Evolutionary conservation across 257 asterid species (phyloP), one percentile per base, ranked within the genome.

Genomic region (Nicotiana tabacum): DNA sequence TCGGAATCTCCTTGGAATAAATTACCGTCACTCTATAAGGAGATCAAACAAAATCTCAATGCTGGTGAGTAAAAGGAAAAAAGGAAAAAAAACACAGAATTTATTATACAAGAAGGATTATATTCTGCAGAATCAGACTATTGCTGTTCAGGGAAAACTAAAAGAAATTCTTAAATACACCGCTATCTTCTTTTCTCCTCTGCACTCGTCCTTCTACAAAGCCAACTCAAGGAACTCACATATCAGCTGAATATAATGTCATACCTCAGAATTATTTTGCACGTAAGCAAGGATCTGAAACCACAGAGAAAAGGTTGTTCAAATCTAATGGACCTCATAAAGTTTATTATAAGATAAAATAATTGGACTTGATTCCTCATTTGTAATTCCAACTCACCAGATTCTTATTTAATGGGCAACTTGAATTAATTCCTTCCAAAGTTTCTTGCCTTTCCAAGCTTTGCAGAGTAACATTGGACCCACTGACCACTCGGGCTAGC

Each of bases 391-490:
- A 60, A 87, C 87, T 79, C 77, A 87, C 87, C 78, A 84, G 48
- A 37, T 84, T 46, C 18, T 64, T 82, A 33, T 55, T 65, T 24
- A 83, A 84, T 39, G 64, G 15, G 80, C 68, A 51, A 66, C 46
- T 81, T 15, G 80, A 76, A 51, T 21, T 76, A 35, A 80, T 56
- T 39, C 69, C 78, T 4, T 77, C 82, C 21, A 78, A 66, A 62
- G 85, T 82, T 56, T 87, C 87, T 24, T 48, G 62, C 30, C 85
- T 85, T n/a, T 82, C 84, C 15, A 87, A 77, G 77, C 29, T 66
- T 82, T 79, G 77, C 81, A 84, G 66, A 43, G 64, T 46, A 48
- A 77, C 46, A 13, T 64, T 55, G 58, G 83, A 77, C 80, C 81
- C 66, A 29, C 68, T 30, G 27, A 68, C 37, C 37, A 51, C 32